Evolutionary conservation across 371 early-diverging fungal species (phyloP), one percentile per base, ranked within the genome.

Genomic region (Sporodiniella umbellata): DNA sequence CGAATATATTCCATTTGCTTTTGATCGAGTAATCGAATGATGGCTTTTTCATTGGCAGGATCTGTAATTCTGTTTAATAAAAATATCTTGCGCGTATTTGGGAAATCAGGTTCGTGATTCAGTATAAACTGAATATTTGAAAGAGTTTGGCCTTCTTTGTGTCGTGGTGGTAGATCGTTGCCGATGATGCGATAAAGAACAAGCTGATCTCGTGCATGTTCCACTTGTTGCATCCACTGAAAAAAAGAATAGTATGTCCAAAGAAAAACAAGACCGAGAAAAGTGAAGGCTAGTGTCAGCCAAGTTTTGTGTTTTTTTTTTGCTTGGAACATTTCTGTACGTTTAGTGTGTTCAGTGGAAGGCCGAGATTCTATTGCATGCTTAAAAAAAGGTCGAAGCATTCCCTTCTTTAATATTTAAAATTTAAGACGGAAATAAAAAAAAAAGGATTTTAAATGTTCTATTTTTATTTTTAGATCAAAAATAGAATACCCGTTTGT

Each of bases 151-250:
- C 82, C 84, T 47, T 79, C 73, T 28, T 81, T 79, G 53, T 86
- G 87, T 3, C 87, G 76, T 45, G 87, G 87, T 4, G 87, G 87
- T 17, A 86, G 61, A 44, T 86, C 87, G 51, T 86, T 86, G 42
- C 87, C 87, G 40, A 86, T 72, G 48, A 86, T 84, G 38, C 87
- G 80, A 60, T 84, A 86, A 6, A 86, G 58, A 1, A 81, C 62
- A 35, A 81, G 67, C 39, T 80, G 78, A 45, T 81, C 76, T 42
- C 78, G 70, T 33, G 37, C 42, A 28, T 28, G 30, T 28, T 28
- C 30, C 23, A 42, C 28, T 22, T 2, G 43, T 23, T 22, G 30
- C n/a, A 55, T 51, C n/a, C 55, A 56, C 4, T 48, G 52, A 43
- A 55, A 28, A 18, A 54, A 60, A 10, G 47, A 51, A 55, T 55